Evolutionary conservation across 352 stramenopile genomes (phyloP), one percentile per base, ranked within the genome.

Genomic region (Phytophthora pisi): DNA sequence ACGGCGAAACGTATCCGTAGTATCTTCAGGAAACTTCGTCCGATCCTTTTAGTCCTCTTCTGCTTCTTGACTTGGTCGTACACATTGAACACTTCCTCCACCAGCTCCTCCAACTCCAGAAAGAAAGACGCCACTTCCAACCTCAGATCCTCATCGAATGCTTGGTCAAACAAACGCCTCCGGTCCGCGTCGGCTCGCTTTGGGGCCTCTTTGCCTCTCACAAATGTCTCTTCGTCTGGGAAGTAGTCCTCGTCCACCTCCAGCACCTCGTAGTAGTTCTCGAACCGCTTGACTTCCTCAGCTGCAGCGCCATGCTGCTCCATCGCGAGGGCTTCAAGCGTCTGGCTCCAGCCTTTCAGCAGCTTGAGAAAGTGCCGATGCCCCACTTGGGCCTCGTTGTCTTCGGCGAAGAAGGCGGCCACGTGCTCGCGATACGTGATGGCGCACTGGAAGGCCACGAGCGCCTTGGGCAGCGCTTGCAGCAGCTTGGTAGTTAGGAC

Each of bases 1-100:
- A 30, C 5, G 2, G 26, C 34, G 10, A 40, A 40, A 15, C 11
- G 13, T 40, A 40, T 40, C 34, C 34, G 13, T 15, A 5, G 13
- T 40, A 40, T 40, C 34, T 30, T 30, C 26, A 30, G 34, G 34
- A 15, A 40, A 15, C 11, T 40, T 15, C 34, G 6, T 15, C 1
- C 34, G 34, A 16, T 40, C 13, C 34, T 40, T 11, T 16, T 42
- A 18, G 66, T 75, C 15, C 69, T 64, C 9, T 54, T 15, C 49
- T 75, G 51, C 4, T 43, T 36, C 36, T 72, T 75, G 30, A 78
- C 70, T 9, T 68, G 61, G 15, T 49, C 34, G n/a, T 70, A 70
- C 16, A 57, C 60, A 4, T 8, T 55, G 31, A 72, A 65, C 5
- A 74, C 70, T 6, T 24, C 64, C 11, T 58, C 57, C 7, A 23